phyloP scores from a whole-genome alignment of 306 rosid species.

The Vachellia pachyceras region DNA sequence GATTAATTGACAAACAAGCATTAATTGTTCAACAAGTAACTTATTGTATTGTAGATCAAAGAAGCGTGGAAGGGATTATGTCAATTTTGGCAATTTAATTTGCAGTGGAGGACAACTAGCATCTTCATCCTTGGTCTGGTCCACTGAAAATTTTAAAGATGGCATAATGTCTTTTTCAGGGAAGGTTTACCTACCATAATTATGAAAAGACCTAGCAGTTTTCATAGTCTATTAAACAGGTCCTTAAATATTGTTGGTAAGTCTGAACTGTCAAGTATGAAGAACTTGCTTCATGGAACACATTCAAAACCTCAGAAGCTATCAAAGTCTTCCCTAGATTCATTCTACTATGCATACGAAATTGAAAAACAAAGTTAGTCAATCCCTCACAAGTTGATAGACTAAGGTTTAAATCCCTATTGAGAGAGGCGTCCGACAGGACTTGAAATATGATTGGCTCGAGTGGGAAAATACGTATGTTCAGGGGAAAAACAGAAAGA shows the following conservation, averaged over 20 bases:
- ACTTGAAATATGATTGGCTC: too few relatives aligned
- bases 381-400: too few relatives aligned
- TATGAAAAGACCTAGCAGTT: conserved; percentile 15
- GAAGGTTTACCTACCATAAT: conserved; percentile 36
- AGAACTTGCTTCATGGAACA: background rate
- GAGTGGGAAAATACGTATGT: too few relatives aligned
- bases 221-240: background rate
- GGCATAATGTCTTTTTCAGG: conserved; percentile 27
- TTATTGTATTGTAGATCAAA: too few relatives aligned
- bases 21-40: too few relatives aligned
- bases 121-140: conserved; percentile 44
- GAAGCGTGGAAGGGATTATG: background rate
- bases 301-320: background rate
- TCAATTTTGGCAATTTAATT: conserved; percentile 29
- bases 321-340: background rate
- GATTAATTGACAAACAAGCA: too few relatives aligned
- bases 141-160: conserved; percentile 37
- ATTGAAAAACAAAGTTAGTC: too few relatives aligned
- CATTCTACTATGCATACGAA: too few relatives aligned
- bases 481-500: too few relatives aligned
- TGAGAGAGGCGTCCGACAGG: too few relatives aligned
- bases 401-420: too few relatives aligned
- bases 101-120: conserved; percentile 42
- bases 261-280: background rate
- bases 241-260: background rate